Base-by-base conservation (phyloP, 257 asterid genomes). In the Ocimum tenuiflorum region DNA sequence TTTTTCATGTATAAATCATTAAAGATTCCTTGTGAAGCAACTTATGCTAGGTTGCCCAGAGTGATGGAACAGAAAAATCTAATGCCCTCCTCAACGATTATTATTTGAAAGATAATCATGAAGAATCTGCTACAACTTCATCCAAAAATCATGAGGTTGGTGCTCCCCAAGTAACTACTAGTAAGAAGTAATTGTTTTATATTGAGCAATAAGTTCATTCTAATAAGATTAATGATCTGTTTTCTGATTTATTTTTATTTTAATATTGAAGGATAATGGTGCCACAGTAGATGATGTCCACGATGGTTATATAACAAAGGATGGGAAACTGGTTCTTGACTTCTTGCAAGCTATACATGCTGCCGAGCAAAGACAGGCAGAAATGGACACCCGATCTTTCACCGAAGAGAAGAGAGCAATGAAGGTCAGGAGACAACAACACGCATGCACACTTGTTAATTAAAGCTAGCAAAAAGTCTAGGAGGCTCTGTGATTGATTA, bases 281-380 rank as follows among this genome's bases (percentile, higher is more conserved):
- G 77, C 85, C 72, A 43, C 63, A 39, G 60, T 31, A n/a, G 91
- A 87, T 80, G 86, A 74, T 71, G 68, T 46, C 24, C 42, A 63
- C 73, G 95, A 80, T 63, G 87, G 80, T 72, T 86, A 74, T 78
- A 72, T 86, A 85, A 73, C 94, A 35, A 80, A 82, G 77, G 97
- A 94, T 78, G 97, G 97, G 36, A 88, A 88, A 78, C 59, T 94
- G 83, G 84, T 90, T 77, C 80, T 94, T 73, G 97, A 90, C 81
- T 86, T 94, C 74, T 73, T 94, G 79, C 83, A 90, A 82, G 96
- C 96, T 70, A 81, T 94, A 72, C 99, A 90, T 85, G 96, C 94
- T 75, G 97, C 99, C 63, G 99, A 94, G 81, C 81, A 85, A 70
- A 83, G 95, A 75, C 99, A 90, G 69, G 96, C 91, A n/a, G 96